These are phyloP conservation scores for Phytophthora fragariae DNA, from an alignment of 352 stramenopile genomes.

Conservation along the genomic window DNA sequence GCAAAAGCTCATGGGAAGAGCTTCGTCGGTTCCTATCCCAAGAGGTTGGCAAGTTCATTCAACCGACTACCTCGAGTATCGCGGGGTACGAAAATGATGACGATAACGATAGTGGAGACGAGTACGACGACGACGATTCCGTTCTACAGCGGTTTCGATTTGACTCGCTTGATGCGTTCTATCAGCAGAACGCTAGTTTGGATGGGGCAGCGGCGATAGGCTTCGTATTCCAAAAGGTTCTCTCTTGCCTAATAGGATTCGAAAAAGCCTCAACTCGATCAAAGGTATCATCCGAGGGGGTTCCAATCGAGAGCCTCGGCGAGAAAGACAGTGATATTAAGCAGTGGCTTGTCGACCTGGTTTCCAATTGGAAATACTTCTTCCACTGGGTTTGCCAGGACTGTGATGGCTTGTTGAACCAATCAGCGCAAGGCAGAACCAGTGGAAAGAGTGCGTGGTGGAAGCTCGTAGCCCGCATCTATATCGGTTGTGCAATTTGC, in stretches of 20 bases:
- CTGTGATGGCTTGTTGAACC: slow-evolving; percentile 31
- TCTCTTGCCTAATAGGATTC: slow-evolving; percentile 59
- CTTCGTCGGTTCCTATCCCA: slow-evolving; percentile 47
- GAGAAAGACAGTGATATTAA: slow-evolving; percentile 39
- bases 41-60: slow-evolving; percentile 54
- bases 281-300: slow-evolving; percentile 34
- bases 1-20: slow-evolving; percentile 52
- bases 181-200: slow-evolving; percentile 57
- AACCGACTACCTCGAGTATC: slow-evolving; percentile 23
- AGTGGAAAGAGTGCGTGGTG: slow-evolving; percentile 43
- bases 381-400: slow-evolving; percentile 64
- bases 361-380: slow-evolving; percentile 64
- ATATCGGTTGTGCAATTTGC: slow-evolving; percentile 60
- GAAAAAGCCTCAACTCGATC: slow-evolving; percentile 34
- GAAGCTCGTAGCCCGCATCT: slow-evolving; percentile 54
- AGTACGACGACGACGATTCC: slow-evolving; percentile 37
- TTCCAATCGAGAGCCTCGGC: slow-evolving; percentile 26
- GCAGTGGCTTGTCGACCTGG: slow-evolving; percentile 52
- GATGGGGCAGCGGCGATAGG: slow-evolving; percentile 53
- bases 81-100: slow-evolving; percentile 20
- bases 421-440: slow-evolving; percentile 11
- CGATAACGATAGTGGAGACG: slow-evolving; percentile 33
- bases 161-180: slow-evolving; percentile 51
- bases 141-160: slow-evolving; percentile 43
- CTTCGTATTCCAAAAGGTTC: slow-evolving; percentile 52